Conservation (phyloP, 2,329 filamentous ascomycete species). For the Chaetoscypha palmicola region DNA sequence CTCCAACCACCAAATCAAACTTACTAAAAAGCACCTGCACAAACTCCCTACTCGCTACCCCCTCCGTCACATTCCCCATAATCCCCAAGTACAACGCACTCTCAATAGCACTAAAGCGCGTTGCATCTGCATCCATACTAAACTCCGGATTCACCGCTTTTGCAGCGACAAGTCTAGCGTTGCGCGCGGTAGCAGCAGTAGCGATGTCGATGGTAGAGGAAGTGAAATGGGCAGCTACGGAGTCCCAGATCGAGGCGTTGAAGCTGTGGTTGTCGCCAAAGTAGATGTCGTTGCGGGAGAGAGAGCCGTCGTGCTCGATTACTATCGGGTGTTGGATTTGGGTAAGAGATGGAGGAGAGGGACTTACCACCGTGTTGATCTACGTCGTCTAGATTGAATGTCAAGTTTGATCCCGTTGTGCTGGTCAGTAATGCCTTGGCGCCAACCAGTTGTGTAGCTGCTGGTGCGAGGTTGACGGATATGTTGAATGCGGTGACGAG, state of each 20-base stretch:
- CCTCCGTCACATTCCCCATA: slow-evolving; percentile 4
- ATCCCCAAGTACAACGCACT: slow-evolving; percentile 5
- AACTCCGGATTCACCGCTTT: slow-evolving; percentile 4
- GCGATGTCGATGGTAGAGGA: slow-evolving; percentile 1
- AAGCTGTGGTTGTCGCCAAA: slow-evolving; percentile 13
- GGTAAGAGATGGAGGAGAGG: neutral
- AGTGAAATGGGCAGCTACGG: slow-evolving; percentile 1
- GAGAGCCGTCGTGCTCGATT: slow-evolving; percentile 12
- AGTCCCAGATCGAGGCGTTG: slow-evolving; percentile 9
- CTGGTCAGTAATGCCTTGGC: slow-evolving; percentile 4
- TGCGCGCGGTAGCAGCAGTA: slow-evolving; percentile 1
- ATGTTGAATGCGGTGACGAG: slow-evolving; percentile 5
- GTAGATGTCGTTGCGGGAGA: slow-evolving; percentile 9
- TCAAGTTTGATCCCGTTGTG: slow-evolving; percentile 6
- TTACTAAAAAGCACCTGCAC: slow-evolving; percentile 9
- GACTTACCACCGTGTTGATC: slow-evolving; percentile 8
- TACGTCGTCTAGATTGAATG: slow-evolving; percentile 12
- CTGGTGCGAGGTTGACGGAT: slow-evolving; percentile 9
- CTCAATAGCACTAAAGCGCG: slow-evolving; percentile 4
- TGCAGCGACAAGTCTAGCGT: neutral
- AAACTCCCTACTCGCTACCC: slow-evolving; percentile 4
- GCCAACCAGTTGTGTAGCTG: slow-evolving; percentile 8
- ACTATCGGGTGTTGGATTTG: neutral
- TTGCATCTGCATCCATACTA: slow-evolving; percentile 3
- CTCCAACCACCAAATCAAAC: neutral